Percentiles rank a stretch among this genome's conserved stretches.
phyloP scores from a whole-genome alignment of 768 basidiomycete species.

The Dioszegia crocea region DNA sequence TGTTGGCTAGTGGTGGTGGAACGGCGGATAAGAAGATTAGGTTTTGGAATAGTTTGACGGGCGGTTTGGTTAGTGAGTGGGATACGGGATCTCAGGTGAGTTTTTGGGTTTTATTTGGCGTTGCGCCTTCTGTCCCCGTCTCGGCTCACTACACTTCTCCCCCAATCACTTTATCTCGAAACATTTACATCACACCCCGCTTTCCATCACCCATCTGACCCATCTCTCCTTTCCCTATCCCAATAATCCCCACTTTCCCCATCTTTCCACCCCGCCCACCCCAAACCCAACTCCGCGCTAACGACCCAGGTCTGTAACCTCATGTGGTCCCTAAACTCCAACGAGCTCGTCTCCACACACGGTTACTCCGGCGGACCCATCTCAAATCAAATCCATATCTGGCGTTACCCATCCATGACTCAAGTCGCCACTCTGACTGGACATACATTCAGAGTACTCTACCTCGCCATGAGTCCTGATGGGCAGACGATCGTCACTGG shows the following conservation, averaged over 20 bases:
- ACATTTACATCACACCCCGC: no score
- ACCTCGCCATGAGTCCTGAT: constrained; percentile 95
- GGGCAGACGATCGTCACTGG: constrained; percentile 98
- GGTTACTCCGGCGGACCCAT: constrained; percentile 90
- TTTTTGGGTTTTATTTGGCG: not conserved
- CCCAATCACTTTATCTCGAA: no score
- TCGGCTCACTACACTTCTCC: no score
- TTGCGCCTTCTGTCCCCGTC: no score
- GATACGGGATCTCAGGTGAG: constrained; percentile 94
- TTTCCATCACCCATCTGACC: not conserved
- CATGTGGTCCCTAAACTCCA: constrained; percentile 90
- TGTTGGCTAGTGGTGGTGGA: constrained; percentile 90
- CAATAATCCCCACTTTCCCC: not conserved
- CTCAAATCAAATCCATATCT: constrained; percentile 93
- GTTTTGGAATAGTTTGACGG: constrained; percentile 91
- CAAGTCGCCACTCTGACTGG: constrained; percentile 94
- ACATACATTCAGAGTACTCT: constrained; percentile 89
- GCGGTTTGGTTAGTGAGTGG: constrained; percentile 75
- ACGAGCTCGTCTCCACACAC: constrained; percentile 96
- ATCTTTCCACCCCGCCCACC: not conserved
- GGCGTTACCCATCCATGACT: constrained; percentile 79
- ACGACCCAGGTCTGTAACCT: constrained; percentile 81
- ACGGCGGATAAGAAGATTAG: constrained; percentile 98
- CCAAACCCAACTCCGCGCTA: not conserved
- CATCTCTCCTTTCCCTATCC: not conserved